Evolutionary conservation across 495 filamentous ascomycete species (phyloP).

Genomic region (Talaromyces ruber): DNA sequence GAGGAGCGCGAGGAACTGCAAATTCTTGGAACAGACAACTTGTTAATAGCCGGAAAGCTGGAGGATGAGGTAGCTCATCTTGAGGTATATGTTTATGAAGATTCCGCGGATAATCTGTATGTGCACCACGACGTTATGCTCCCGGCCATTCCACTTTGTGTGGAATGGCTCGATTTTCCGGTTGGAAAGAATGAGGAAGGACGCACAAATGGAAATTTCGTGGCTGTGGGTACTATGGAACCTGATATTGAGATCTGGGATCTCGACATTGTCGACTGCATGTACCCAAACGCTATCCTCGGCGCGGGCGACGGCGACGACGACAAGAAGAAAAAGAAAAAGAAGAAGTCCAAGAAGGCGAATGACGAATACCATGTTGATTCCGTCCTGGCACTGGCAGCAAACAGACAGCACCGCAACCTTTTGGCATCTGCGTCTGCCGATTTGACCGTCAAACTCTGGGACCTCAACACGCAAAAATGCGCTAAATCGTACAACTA

Average conservation of each 20-base stretch:
- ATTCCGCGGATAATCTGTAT: conserved; percentile 87
- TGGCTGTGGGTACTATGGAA: conserved; percentile 93
- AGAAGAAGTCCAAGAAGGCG: conserved; percentile 72
- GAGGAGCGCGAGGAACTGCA: conserved; percentile 93
- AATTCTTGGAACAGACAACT: conserved; percentile 84
- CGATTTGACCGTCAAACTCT: conserved; percentile 93
- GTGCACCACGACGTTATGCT: conserved; percentile 99
- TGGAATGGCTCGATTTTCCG: conserved; percentile 90
- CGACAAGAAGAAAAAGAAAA: conserved; percentile 50
- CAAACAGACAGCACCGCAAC: conserved; percentile 87
- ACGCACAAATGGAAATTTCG: conserved; percentile 66
- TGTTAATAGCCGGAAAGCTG: conserved; percentile 83
- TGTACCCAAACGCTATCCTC: conserved; percentile 96
- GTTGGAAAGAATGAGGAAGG: conserved; percentile 58
- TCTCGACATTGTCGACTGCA: conserved; percentile 86
- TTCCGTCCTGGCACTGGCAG: conserved; percentile 80
- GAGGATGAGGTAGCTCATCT: conserved; percentile 96
- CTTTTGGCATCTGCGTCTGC: conserved; percentile 94
- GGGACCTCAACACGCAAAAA: conserved; percentile 85
- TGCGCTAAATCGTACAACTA: conserved; percentile 89
- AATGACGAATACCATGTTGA: conserved; percentile 94
- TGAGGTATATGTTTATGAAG: conserved; percentile 97
- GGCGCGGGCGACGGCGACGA: conserved; percentile 64
- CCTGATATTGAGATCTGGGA: conserved; percentile 99
- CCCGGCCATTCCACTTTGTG: conserved; percentile 86